Percentiles rank a stretch among this genome's conserved stretches.
Conservation (phyloP, 163 green algal genomes). For the Coccomyxa subellipsoidea region DNA sequence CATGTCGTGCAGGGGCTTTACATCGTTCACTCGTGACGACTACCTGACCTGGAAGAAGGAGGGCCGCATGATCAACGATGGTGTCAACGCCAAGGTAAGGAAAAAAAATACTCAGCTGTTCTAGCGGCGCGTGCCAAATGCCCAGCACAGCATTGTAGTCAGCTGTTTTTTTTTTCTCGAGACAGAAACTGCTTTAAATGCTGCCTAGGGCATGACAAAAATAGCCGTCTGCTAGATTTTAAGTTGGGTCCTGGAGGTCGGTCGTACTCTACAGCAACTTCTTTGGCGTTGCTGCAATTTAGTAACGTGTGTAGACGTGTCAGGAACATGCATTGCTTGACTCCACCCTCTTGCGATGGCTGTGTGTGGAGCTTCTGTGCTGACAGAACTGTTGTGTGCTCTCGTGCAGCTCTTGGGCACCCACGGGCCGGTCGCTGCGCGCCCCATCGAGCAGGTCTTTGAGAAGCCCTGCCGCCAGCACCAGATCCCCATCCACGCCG, state of each 20-base stretch:
- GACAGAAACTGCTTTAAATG: too few relatives aligned
- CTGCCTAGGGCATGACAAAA: too few relatives aligned
- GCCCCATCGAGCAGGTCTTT: conserved; percentile 65
- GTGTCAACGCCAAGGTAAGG: conserved; percentile 75
- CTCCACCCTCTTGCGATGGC: too few relatives aligned
- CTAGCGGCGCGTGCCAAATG: neutral
- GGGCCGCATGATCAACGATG: conserved; percentile 83
- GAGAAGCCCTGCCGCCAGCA: conserved; percentile 49
- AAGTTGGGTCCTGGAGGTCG: too few relatives aligned
- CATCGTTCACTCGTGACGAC: conserved; percentile 83
- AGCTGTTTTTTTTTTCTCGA: neutral
- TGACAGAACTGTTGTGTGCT: neutral
- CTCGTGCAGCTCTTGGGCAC: conserved; percentile 46
- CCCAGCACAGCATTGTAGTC: too few relatives aligned
- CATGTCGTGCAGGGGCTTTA: conserved; percentile 85
- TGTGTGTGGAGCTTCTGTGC: neutral
- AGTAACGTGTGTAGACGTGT: too few relatives aligned
- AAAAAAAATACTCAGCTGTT: too few relatives aligned
- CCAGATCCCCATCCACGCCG: conserved; percentile 53
- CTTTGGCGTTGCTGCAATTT: too few relatives aligned
- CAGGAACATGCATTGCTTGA: too few relatives aligned
- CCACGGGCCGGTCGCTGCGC: conserved; percentile 63
- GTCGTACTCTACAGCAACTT: too few relatives aligned
- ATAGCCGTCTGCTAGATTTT: too few relatives aligned
- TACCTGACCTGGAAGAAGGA: conserved; percentile 90